Conservation (phyloP, 148 eudicot species). For the Mesembryanthemum crystallinum region DNA sequence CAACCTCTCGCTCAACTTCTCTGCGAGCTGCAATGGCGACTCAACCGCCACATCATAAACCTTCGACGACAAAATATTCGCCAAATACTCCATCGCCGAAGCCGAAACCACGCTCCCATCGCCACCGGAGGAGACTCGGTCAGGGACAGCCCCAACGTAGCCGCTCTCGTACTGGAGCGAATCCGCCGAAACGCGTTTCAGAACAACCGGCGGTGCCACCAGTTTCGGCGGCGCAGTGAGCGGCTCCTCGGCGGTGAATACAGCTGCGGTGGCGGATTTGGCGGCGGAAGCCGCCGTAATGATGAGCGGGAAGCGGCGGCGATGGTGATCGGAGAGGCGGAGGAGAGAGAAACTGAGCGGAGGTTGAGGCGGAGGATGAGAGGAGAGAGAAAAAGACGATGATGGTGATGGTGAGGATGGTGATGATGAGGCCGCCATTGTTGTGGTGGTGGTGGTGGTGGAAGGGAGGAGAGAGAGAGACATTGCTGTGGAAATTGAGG, state of each 20-base stretch:
- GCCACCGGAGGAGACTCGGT: neutral
- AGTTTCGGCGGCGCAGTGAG: neutral
- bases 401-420: too few relatives aligned
- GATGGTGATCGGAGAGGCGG: neutral
- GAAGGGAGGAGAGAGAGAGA: conserved; percentile 11
- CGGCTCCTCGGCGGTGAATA: neutral
- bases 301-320: neutral
- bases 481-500: neutral
- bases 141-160: conserved; percentile 46
- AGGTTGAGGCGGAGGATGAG: neutral
- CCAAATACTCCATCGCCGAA: conserved; percentile 62
- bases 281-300: neutral
- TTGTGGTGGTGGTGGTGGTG: neutral
- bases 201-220: neutral
- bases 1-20: conserved; percentile 58
- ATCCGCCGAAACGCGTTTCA: conserved; percentile 35
- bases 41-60: conserved; percentile 75
- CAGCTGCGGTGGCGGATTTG: neutral
- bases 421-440: too few relatives aligned
- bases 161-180: conserved; percentile 72
- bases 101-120: conserved; percentile 4
- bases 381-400: neutral
- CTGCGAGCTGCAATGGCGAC: conserved; percentile 66
- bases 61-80: conserved; percentile 56
- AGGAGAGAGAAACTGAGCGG: neutral